Evolutionary conservation across 768 basidiomycete species (phyloP).

Genomic region (Tylopilus balloui): DNA sequence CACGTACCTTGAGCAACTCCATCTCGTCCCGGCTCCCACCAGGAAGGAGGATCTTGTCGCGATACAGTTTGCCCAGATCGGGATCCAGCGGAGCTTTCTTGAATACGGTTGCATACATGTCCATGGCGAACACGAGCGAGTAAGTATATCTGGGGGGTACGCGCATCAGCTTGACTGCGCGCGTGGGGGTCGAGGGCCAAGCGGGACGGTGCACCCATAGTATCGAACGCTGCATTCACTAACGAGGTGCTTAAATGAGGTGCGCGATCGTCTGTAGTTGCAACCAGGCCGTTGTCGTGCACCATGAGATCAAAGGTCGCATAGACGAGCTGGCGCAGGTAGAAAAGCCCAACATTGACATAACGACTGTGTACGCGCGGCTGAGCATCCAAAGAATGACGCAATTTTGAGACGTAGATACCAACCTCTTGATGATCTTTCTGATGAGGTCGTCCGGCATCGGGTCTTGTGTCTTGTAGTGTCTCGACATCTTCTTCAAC

Average conservation of each 20-base stretch:
- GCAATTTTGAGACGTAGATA: neutral
- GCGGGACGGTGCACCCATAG: conserved; percentile 42
- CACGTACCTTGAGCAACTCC: conserved; percentile 69
- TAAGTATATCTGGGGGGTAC: conserved; percentile 56
- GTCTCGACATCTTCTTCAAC: conserved; percentile 68
- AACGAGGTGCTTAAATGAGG: conserved; percentile 72
- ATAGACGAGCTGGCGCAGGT: conserved; percentile 65
- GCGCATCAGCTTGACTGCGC: neutral
- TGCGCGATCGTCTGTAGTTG: conserved; percentile 55
- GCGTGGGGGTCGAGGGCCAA: neutral
- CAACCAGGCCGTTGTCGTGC: conserved; percentile 38
- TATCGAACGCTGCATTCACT: conserved; percentile 67
- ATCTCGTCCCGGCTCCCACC: conserved; percentile 74
- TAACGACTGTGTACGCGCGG: conserved; percentile 47
- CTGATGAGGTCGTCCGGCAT: conserved; percentile 64
- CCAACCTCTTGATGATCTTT: conserved; percentile 70
- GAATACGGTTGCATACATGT: conserved; percentile 69
- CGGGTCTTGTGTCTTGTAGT: conserved; percentile 68
- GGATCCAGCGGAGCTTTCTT: conserved; percentile 71
- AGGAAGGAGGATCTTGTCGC: conserved; percentile 67
- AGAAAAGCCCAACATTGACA: conserved; percentile 75
- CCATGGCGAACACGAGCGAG: conserved; percentile 58
- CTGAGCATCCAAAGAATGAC: neutral
- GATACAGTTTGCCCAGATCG: conserved; percentile 57
- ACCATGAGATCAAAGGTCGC: conserved; percentile 28